Base-by-base conservation (phyloP, 208 protist genomes). In the Acanthamoeba culbertsoni region DNA sequence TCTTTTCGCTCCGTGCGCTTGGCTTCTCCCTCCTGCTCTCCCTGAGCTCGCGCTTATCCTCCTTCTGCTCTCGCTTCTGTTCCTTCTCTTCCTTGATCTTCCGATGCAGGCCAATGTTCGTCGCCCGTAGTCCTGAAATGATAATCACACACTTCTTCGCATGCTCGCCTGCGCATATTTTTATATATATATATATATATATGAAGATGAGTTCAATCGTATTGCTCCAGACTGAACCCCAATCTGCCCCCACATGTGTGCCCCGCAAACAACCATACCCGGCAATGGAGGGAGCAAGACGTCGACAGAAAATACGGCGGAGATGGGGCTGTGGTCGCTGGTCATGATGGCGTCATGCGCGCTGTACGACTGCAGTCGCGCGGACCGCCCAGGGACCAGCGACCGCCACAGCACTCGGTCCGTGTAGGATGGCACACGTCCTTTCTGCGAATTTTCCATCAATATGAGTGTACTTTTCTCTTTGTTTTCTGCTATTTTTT, bases 391-490 rank as follows among this genome's bases (percentile, higher is more conserved):
- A 0, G n/a, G 16, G 23, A 62, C 28, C 35, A 92, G 20, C 43
- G 86, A 77, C 23, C 43, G 43, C 59, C 86, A 92, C 14, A 92
- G 62, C 18, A 92, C n/a, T 5, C 86, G 86, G 40, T 92, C 86
- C 6, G 59, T 77, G 18, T 77, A 92, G n/a, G 86, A 92, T 12
- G 86, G 86, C 28, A 77, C 35, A 35, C 86, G 57, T 26, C 59
- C 2, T 43, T 90, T 90, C 82, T 89, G 77, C 23, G 20, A 7
- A 62, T 26, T 26, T 26, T 62, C 23, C 55, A 62, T 62, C 20
- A n/a, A n/a, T n/a, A n/a, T n/a, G n/a, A n/a, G n/a, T n/a, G n/a
- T n/a, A n/a, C n/a, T n/a, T n/a, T n/a, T n/a, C n/a, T n/a, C n/a
- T n/a, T n/a, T n/a, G n/a, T n/a, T n/a, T n/a, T n/a, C n/a, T n/a